Evolutionary conservation across 257 asterid genomes (phyloP).

Genomic region (Capsicum rhomboideum): DNA sequence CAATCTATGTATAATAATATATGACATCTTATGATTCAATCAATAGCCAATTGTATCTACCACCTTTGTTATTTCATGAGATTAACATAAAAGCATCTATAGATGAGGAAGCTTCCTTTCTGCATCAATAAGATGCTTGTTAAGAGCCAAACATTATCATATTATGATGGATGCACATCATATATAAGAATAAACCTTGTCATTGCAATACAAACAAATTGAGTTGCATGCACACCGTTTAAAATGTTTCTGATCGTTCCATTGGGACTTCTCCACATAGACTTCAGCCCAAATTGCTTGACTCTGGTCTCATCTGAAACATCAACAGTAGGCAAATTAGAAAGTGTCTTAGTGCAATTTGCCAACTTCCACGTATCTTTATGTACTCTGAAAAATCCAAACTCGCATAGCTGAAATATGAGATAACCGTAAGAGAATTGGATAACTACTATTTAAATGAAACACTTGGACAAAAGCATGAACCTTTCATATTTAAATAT

Average conservation of each 20-base stretch:
- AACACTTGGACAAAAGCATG: neutral
- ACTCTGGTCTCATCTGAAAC: constrained; percentile 81
- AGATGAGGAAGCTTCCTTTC: neutral
- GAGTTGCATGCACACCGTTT: constrained; percentile 41
- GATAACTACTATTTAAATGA: neutral
- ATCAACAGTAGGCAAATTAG: neutral
- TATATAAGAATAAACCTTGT: neutral
- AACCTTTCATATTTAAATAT: neutral
- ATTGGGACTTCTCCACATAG: constrained; percentile 94
- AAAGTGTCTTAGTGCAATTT: neutral
- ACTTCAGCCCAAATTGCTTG: constrained; percentile 73
- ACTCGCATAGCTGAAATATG: neutral
- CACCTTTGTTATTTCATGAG: neutral
- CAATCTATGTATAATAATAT: neutral
- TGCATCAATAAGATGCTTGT: neutral
- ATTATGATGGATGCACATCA: neutral
- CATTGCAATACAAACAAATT: neutral
- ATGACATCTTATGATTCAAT: neutral
- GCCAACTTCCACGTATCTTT: neutral
- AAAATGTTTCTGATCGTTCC: constrained; percentile 90
- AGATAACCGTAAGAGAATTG: neutral
- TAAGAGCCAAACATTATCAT: neutral
- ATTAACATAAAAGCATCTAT: neutral
- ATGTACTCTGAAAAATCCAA: neutral
- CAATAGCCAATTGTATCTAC: neutral